phyloP scores from a whole-genome alignment of 2,329 filamentous ascomycete species.

The Tetracladium maxilliforme region DNA sequence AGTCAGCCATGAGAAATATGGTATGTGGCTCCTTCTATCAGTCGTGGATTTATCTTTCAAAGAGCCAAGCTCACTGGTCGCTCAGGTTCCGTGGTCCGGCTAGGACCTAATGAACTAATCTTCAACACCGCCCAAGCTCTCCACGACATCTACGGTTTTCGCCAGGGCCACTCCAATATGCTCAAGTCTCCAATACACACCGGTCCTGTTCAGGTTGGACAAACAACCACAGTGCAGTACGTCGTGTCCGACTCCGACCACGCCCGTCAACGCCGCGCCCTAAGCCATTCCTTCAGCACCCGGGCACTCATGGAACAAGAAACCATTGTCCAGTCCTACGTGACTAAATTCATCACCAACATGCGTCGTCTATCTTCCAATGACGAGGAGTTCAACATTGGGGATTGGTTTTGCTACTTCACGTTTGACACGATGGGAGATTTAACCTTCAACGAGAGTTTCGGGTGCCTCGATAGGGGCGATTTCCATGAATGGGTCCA shows the following conservation, averaged over 20 bases:
- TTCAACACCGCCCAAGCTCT: slow-evolving; percentile 13
- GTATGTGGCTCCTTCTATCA: background rate
- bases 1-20: background rate
- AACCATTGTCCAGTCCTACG: slow-evolving; percentile 13
- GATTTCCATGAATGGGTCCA: slow-evolving; percentile 14
- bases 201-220: slow-evolving; percentile 15
- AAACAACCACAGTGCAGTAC: slow-evolving; percentile 15
- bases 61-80: too few relatives aligned
- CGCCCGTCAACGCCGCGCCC: slow-evolving; percentile 16
- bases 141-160: slow-evolving; percentile 15
- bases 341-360: slow-evolving; percentile 12
- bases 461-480: slow-evolving; percentile 19
- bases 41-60: slow-evolving; percentile 6
- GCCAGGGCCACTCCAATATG: slow-evolving; percentile 11
- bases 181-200: too few relatives aligned
- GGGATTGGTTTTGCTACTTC: slow-evolving; percentile 19
- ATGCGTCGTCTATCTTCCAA: slow-evolving; percentile 7
- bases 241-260: slow-evolving; percentile 17
- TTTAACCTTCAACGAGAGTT: slow-evolving; percentile 28
- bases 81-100: slow-evolving; percentile 13
- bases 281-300: slow-evolving; percentile 16
- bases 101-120: slow-evolving; percentile 15
- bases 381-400: slow-evolving; percentile 9
- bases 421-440: slow-evolving; percentile 28
- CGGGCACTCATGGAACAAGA: slow-evolving; percentile 18